A percentile compares a stretch with the other conserved stretches of the same genome.
phyloP scores from a whole-genome alignment of 345 rosid species.

The Lumnitzera racemosa region DNA sequence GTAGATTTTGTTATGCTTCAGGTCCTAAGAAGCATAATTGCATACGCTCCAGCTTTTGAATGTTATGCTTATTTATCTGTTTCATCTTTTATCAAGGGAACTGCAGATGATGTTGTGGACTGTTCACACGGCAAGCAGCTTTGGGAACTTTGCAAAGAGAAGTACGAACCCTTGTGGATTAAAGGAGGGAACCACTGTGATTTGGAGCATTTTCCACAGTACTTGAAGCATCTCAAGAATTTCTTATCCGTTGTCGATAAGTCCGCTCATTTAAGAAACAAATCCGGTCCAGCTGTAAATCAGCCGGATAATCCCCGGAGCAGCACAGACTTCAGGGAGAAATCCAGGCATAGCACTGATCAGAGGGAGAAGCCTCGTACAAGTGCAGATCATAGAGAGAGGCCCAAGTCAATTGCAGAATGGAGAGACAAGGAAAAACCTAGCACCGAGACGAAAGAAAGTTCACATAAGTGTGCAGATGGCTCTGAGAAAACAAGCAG shows the following conservation, averaged over 20 bases:
- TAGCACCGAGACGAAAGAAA: constrained; percentile 51
- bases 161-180: constrained; percentile 87
- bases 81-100: constrained; percentile 47
- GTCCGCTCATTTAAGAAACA: constrained; percentile 29
- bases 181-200: constrained; percentile 93
- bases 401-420: constrained; percentile 41
- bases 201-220: constrained; percentile 75
- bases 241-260: constrained; percentile 71
- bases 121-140: constrained; percentile 89
- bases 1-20: too few species aligned
- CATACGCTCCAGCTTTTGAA: too few species aligned
- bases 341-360: constrained; percentile 24
- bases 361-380: constrained; percentile 42
- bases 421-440: constrained; percentile 45
- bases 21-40: too few species aligned
- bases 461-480: constrained; percentile 37
- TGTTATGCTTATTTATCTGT: neutral
- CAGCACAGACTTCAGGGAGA: constrained; percentile 61
- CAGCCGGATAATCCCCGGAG: constrained; percentile 39
- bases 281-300: constrained; percentile 25
- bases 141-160: constrained; percentile 79
- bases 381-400: constrained; percentile 57
- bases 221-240: constrained; percentile 79
- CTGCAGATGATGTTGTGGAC: constrained; percentile 82
- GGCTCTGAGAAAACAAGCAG: constrained; percentile 36